phyloP scores from a whole-genome alignment of 2,329 filamentous ascomycete genomes.

The Colletotrichum navitas region DNA sequence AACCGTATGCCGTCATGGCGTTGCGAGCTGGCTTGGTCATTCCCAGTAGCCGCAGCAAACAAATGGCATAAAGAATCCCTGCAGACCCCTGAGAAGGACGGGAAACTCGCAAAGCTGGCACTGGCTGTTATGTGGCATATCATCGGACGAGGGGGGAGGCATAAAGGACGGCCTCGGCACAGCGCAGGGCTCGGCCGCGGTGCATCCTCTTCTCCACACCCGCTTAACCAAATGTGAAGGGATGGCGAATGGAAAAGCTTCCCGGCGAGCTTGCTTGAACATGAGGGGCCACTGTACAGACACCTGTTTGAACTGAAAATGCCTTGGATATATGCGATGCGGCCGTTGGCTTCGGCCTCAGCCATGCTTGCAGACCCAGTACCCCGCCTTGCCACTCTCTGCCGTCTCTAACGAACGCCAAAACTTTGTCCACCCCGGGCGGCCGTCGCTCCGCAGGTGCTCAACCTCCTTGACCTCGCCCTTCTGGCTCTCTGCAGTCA shows the following conservation, averaged over 20 bases:
- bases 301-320: slow-evolving; percentile 32
- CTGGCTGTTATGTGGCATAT: slow-evolving; percentile 9
- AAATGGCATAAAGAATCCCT: slow-evolving; percentile 32
- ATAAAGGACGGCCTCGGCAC: slow-evolving; percentile 21
- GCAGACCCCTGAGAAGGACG: not conserved
- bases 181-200: slow-evolving; percentile 14
- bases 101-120: not conserved
- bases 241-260: not conserved
- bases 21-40: not conserved
- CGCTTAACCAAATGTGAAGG: slow-evolving; percentile 16
- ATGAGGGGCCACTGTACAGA: slow-evolving; percentile 2
- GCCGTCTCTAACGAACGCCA: slow-evolving; percentile 32
- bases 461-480: slow-evolving; percentile 34
- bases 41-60: not conserved
- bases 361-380: slow-evolving; percentile 41
- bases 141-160: slow-evolving; percentile 11
- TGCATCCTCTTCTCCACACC: not conserved
- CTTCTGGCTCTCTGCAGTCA: slow-evolving; percentile 13
- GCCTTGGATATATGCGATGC: slow-evolving; percentile 26
- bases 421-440: slow-evolving; percentile 41
- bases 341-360: slow-evolving; percentile 4
- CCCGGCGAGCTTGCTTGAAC: slow-evolving; percentile 9
- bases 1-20: slow-evolving; percentile 18
- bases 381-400: slow-evolving; percentile 23
- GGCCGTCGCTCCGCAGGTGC: slow-evolving; percentile 34